A percentile compares a stretch with the other conserved stretches of the same genome.
These are phyloP conservation scores for Parastagonospora avenae DNA, from an alignment of 2,329 filamentous ascomycete species.

Conservation along the genomic window DNA sequence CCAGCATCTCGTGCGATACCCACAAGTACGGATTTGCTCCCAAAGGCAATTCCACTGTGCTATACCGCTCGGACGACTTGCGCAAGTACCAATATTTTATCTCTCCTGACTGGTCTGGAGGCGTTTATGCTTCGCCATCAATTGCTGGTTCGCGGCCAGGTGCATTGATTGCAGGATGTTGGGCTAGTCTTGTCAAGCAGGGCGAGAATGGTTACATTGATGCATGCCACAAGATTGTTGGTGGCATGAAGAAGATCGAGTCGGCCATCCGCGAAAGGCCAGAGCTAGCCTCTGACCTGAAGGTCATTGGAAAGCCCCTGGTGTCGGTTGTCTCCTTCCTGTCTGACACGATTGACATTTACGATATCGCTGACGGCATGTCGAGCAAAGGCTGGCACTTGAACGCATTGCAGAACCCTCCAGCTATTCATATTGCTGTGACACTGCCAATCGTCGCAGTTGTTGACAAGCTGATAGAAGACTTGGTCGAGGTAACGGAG, in stretches of 20 bases:
- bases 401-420: conserved; percentile 88
- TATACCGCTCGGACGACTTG: conserved; percentile 81
- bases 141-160: conserved; percentile 92
- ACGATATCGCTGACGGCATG: conserved; percentile 93
- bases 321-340: conserved; percentile 91
- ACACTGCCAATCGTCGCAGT: conserved; percentile 84
- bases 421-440: conserved; percentile 92
- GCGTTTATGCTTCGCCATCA: conserved; percentile 91
- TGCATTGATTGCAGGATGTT: conserved; percentile 93
- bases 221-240: conserved; percentile 86
- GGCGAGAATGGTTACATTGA: conserved; percentile 88
- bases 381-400: conserved; percentile 87
- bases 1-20: conserved; percentile 93
- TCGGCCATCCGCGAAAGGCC: conserved; percentile 73
- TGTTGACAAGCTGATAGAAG: conserved; percentile 77
- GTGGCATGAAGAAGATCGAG: conserved; percentile 79
- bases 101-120: conserved; percentile 90
- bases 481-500: conserved; percentile 66
- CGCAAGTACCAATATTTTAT: conserved; percentile 96
- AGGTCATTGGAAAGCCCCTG: conserved; percentile 81
- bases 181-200: conserved; percentile 87
- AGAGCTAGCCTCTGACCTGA: conserved; percentile 71
- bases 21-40: conserved; percentile 99
- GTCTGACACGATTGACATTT: conserved; percentile 84
- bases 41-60: conserved; percentile 91